Evolutionary conservation across 352 stramenopile species (phyloP).

Genomic region (Aphanomyces euteiches): DNA sequence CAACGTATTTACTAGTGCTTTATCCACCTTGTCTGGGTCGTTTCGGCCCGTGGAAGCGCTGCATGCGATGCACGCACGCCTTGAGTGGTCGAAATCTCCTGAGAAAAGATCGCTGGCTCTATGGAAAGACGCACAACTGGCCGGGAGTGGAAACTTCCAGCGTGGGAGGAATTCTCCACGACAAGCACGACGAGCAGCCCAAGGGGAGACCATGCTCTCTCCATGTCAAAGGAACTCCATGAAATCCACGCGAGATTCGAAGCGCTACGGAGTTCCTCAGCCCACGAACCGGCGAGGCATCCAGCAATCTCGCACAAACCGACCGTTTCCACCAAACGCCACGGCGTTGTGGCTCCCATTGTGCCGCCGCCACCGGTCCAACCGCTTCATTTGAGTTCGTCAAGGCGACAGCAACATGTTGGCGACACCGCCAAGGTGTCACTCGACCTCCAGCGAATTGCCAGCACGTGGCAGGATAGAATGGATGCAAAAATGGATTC

Average conservation of each 20-base stretch:
- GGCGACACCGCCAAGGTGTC: too few species aligned
- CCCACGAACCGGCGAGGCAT: background rate
- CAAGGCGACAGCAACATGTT: too few species aligned
- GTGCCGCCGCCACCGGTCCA: too few species aligned
- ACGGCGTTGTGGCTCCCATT: too few species aligned
- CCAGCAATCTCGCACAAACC: background rate
- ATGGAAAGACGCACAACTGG: background rate
- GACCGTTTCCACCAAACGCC: background rate
- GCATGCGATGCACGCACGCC: too few species aligned
- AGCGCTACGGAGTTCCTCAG: background rate
- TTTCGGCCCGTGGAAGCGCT: too few species aligned
- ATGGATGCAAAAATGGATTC: too few species aligned
- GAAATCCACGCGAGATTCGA: conserved; percentile 17
- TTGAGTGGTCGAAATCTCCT: too few species aligned
- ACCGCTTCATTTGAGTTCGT: too few species aligned
- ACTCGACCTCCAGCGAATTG: too few species aligned
- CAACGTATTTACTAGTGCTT: background rate
- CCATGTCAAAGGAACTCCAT: background rate
- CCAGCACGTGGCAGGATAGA: too few species aligned
- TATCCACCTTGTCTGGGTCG: background rate
- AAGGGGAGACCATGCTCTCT: background rate
- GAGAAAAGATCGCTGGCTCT: conserved; percentile 1
- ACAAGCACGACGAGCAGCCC: too few species aligned
- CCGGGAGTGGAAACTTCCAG: conserved; percentile 10
- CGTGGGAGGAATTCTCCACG: conserved; percentile 17